Evolutionary conservation across 768 basidiomycete species (phyloP), one percentile per base, ranked within the genome.

Genomic region (Pisolithus orientalis): DNA sequence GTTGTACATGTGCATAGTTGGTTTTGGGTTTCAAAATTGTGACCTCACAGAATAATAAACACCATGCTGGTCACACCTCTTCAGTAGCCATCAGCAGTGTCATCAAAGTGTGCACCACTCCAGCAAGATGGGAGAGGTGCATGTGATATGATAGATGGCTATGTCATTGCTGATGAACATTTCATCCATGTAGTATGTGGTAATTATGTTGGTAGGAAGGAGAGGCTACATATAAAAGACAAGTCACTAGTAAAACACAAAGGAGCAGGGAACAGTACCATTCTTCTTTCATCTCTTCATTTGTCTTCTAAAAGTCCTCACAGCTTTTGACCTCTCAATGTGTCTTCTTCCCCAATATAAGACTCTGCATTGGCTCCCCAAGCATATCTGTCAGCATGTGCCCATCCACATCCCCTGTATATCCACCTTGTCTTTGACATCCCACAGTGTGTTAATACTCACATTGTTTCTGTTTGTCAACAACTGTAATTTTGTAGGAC

Each of bases 291-390:
- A 28, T 29, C 5, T 45, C 44, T 29, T 29, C 16, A 5, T 34
- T 45, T 7, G 27, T 24, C 44, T 1, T 44, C 43, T 24, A 6
- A 42, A 24, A 42, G 34, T 11, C 13, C 34, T 34, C 34, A 14
- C 34, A 34, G 21, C 40, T 42, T 17, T 42, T 10, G 17, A 42
- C 40, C 10, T 3, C 14, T 45, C 44, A 45, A 29, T 45, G 31
- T 13, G 57, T 45, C 64, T 79, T 84, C 77, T 82, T 82, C 52
- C 70, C 72, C 56, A 86, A 57, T 51, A 75, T 83, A 72, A 86
- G 68, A 62, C 78, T 82, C 59, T 79, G 71, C 83, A 86, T 84
- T 53, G 81, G 80, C 68, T 85, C 83, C 70, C 84, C 84, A 64
- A 85, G 66, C 27, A 82, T 59, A 40, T 79, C 72, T 24, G 73